Base-by-base conservation (phyloP, 2,329 filamentous ascomycete genomes). In the Claviceps lovelessii region DNA sequence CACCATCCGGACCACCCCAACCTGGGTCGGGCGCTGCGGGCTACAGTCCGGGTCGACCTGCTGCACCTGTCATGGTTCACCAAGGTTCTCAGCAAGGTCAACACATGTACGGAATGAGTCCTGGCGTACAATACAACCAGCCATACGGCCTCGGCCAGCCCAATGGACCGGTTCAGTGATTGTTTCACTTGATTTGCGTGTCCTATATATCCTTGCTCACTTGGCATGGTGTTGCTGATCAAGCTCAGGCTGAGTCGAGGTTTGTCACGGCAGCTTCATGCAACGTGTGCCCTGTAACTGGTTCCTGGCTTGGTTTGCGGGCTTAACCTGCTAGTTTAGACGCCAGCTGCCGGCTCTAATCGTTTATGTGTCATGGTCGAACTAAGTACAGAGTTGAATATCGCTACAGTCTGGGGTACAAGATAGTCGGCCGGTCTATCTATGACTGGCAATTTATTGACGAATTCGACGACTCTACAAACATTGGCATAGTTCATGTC, bases 51-150 rank as follows among this genome's bases (percentile, higher is more conserved):
- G 84, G 88, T 55, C 81, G 90, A 50, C 83, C 84, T 33, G 68
- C 75, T 23, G 88, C 93, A 13, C 85, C 88, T 2, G 89, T 94
- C 84, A 97, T 97, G 91, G 87, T 85, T 63, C 90, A 90, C 61
- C 89, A 95, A 71, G 88, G 88, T 54, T 96, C 90, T 33, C 91
- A 96, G 64, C 90, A 95, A 68, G 90, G 90, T 45, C 89, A 94
- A 66, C 82, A 73, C 63, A 81, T 75, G 72, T 90, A 79, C 74
- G 86, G 80, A 59, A 88, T 90, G 84, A 86, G 84, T 63, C 85
- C 85, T 47, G 83, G 76, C 53, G 78, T 84, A 69, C 85, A 85
- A 65, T 88, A 85, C 64, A 85, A 83, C 63, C 86, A 89, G 65
- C 85, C 86, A 53, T 90, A 85, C 68, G 75, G 76, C 56, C 80